Percentiles rank a stretch among this genome's conserved stretches.
phyloP scores from a whole-genome alignment of 352 stramenopile genomes.

The Pythium vanterpoolii region DNA sequence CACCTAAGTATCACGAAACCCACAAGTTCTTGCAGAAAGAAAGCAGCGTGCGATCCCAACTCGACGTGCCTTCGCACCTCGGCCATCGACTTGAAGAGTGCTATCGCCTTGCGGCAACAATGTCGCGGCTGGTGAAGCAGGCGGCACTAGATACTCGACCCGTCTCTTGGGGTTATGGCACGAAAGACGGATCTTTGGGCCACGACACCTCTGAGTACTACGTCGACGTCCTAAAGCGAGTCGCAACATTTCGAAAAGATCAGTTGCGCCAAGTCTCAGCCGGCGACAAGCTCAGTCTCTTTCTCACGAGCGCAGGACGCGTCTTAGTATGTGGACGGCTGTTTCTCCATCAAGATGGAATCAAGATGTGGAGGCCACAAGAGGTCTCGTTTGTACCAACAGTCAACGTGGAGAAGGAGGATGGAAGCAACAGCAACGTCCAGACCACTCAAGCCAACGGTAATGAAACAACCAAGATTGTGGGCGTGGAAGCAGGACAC shows the following conservation, averaged over 20 bases:
- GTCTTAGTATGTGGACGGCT: constrained; percentile 55
- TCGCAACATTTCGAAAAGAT: constrained; percentile 37
- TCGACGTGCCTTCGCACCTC: constrained; percentile 20
- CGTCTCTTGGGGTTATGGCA: constrained; percentile 58
- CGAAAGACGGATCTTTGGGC: constrained; percentile 40
- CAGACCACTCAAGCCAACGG: not conserved
- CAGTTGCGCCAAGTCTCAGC: constrained; percentile 40
- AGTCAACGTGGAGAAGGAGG: not conserved
- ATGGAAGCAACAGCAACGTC: too few relatives aligned
- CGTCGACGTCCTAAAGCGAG: constrained; percentile 25
- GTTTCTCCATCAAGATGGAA: constrained; percentile 51
- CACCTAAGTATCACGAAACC: constrained; percentile 48
- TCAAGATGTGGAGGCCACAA: constrained; percentile 45
- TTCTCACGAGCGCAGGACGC: constrained; percentile 42
- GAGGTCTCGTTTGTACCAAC: constrained; percentile 31
- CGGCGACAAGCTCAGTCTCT: constrained; percentile 56
- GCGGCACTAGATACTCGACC: constrained; percentile 28
- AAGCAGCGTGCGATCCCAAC: constrained; percentile 11
- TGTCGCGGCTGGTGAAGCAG: constrained; percentile 27
- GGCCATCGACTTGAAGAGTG: constrained; percentile 29
- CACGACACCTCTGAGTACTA: constrained; percentile 30
- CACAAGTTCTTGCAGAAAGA: constrained; percentile 36
- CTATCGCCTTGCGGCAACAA: constrained; percentile 40
- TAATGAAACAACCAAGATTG: constrained; percentile 17
- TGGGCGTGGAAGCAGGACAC: constrained; percentile 44